A percentile compares a stretch with the other conserved stretches of the same genome.
These are phyloP conservation scores for Vaccinium macrocarpon DNA, from an alignment of 148 eudicot genomes.

Conservation along the genomic window DNA sequence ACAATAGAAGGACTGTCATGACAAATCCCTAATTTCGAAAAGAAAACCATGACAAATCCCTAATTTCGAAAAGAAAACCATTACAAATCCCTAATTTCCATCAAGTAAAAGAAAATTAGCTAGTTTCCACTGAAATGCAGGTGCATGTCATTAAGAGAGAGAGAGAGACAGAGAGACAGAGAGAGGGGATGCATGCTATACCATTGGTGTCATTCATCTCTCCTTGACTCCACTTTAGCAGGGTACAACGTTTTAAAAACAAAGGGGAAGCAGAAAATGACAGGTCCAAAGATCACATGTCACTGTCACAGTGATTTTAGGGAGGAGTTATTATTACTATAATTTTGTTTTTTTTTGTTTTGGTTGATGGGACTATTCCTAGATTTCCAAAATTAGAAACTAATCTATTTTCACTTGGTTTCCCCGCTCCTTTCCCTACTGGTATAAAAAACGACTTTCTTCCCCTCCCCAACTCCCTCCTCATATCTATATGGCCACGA, in stretches of 20 bases:
- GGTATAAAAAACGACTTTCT: conserved; percentile 36
- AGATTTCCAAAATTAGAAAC: conserved; percentile 48
- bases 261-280: conserved; percentile 28
- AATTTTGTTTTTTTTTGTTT: conserved; percentile 25
- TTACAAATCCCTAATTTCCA: not conserved
- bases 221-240: not conserved
- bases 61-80: not conserved
- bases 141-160: not conserved
- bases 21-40: not conserved
- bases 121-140: not conserved
- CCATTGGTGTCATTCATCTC: not conserved
- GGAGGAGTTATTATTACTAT: conserved; percentile 8
- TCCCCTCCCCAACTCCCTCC: not conserved
- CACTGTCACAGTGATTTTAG: conserved; percentile 31
- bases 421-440: conserved; percentile 47
- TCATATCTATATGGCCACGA: not conserved
- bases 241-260: conserved; percentile 21
- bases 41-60: not conserved
- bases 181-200: conserved; percentile 14
- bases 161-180: not conserved
- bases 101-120: not conserved
- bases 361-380: conserved; percentile 55
- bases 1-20: not conserved
- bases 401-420: conserved; percentile 37
- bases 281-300: conserved; percentile 31